Conservation (phyloP, 2,329 filamentous ascomycete genomes). For the Trichoderma pleuroti region DNA sequence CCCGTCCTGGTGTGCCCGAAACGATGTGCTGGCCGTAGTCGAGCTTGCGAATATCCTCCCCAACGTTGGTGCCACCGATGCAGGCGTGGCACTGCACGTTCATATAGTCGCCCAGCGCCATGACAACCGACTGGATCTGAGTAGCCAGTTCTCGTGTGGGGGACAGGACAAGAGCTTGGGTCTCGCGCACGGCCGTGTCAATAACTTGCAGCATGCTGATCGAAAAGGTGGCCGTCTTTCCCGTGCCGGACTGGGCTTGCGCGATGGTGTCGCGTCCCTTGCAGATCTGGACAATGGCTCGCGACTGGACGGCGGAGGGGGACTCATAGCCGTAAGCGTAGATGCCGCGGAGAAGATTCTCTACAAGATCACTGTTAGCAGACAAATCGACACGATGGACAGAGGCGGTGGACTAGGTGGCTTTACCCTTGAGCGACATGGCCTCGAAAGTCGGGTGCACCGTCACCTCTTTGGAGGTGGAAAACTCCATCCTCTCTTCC, state of each 20-base stretch:
- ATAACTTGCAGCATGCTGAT: slow-evolving; percentile 96
- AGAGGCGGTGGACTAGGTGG: slow-evolving; percentile 16
- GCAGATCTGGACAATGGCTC: slow-evolving; percentile 97
- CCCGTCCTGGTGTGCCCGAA: slow-evolving; percentile 93
- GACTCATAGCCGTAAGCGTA: slow-evolving; percentile 99
- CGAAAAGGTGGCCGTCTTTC: slow-evolving; percentile 94
- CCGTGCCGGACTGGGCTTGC: slow-evolving; percentile 93
- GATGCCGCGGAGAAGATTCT: slow-evolving; percentile 92
- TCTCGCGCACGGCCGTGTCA: slow-evolving; percentile 87
- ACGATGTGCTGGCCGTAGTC: slow-evolving; percentile 98
- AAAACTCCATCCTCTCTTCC: slow-evolving; percentile 97
- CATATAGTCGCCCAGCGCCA: slow-evolving; percentile 99
- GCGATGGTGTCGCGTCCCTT: slow-evolving; percentile 98
- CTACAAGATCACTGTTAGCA: slow-evolving; percentile 38
- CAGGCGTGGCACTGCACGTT: slow-evolving; percentile 98
- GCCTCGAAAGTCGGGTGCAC: slow-evolving; percentile 92
- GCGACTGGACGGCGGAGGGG: slow-evolving; percentile 93
- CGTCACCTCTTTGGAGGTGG: slow-evolving; percentile 95
- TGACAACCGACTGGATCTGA: slow-evolving; percentile 97
- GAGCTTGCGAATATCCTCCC: slow-evolving; percentile 95
- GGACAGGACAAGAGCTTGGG: slow-evolving; percentile 90
- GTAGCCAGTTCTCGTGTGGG: slow-evolving; percentile 95
- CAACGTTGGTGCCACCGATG: slow-evolving; percentile 96
- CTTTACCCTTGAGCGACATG: slow-evolving; percentile 82
- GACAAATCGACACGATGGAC: slow-evolving; percentile 38